Evolutionary conservation across 163 green algal genomes (phyloP), one percentile per base, ranked within the genome.

Genomic region (Chloroidium sp.): DNA sequence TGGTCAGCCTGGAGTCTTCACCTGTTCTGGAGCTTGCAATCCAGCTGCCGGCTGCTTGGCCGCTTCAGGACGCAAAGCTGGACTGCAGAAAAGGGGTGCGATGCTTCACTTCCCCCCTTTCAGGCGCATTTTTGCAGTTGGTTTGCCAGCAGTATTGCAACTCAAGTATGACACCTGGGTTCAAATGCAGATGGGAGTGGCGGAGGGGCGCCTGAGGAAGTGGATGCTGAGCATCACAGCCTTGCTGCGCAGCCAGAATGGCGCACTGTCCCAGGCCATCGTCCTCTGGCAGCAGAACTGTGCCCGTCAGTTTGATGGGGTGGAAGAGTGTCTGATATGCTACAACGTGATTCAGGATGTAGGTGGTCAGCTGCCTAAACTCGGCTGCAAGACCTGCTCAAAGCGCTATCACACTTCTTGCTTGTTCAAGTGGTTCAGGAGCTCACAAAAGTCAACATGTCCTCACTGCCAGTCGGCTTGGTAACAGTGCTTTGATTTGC

Each of bases 301-400:
- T 1, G 87, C 92, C 76, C 89, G 87, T 64, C 89, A 94, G 82
- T 96, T 97, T 82, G 85, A 86, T 78, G 96, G 92, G 77, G 89
- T 97, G 72, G 94, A 99, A 88, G 91, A 96, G 62, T 99, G 96
- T 87, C 90, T 98, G 3, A 98, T 99, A 84, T 99, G 96, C 89
- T 98, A 98, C 90, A 87, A 78, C 64, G 91, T 98, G 64, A 86
- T 98, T 62, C 89, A 93, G 64, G 80, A 91, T 10, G 88, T 88
- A 59, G 93, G 93, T 82, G 88, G 89, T 10, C 84, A 92, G 78
- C 90, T 97, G 82, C 95, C 95, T 4, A 86, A 84, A 59, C 86
- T 97, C 77, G 62, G 78, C 4, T 98, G 95, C 90, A 83, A 86
- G n/a, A 97, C 93, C 2, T 98, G 95, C 88, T 80, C 77, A 69